A percentile compares a stretch with the other conserved stretches of the same genome.
Evolutionary conservation across 768 basidiomycete species (phyloP).

Genomic region (Trichaptum fuscoviolaceum): DNA sequence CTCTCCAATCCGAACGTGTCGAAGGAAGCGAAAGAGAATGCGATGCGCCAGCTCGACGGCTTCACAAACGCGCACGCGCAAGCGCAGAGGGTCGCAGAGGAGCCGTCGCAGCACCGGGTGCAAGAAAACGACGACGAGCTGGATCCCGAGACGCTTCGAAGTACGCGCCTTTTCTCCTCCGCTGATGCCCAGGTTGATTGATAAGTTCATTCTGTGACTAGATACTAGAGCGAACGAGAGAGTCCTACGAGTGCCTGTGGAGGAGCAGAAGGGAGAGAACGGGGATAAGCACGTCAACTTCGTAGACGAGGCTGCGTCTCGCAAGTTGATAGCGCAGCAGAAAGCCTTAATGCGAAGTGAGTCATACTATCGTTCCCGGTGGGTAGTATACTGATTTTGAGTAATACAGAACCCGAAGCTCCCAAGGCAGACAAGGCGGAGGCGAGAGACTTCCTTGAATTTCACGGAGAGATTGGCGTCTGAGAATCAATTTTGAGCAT

Average conservation of each 20-base stretch:
- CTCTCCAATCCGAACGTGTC: constrained; percentile 55
- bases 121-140: background rate
- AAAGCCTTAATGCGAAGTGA: background rate
- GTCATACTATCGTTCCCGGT: background rate
- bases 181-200: background rate
- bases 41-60: constrained; percentile 37
- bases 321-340: background rate
- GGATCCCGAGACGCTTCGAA: constrained; percentile 1
- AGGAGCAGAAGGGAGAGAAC: background rate
- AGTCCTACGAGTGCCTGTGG: background rate
- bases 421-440: constrained; percentile 2
- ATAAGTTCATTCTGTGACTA: background rate
- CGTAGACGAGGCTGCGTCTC: background rate
- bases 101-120: background rate
- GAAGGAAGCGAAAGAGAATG: constrained; percentile 46
- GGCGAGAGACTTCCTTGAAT: background rate
- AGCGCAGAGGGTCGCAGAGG: constrained; percentile 1
- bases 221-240: background rate
- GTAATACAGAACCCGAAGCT: background rate
- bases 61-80: background rate
- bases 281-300: background rate
- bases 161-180: background rate
- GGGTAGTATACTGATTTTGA: background rate
- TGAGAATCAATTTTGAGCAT: background rate
- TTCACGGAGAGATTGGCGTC: background rate